phyloP scores from a whole-genome alignment of 2,329 filamentous ascomycete species.

The Colletotrichum sp. region DNA sequence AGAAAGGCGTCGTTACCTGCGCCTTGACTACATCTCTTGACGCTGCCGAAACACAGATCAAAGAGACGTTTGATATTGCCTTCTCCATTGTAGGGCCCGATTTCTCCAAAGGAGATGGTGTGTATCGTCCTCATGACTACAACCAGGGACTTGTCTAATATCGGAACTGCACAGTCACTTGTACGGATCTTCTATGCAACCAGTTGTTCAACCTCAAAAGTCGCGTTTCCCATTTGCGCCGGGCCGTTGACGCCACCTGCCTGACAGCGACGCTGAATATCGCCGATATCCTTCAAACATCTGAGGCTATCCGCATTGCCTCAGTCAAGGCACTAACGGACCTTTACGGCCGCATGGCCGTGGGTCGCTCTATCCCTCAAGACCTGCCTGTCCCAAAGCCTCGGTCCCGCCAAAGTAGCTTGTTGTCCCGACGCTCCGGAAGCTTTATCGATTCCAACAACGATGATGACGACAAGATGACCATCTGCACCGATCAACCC shows the following conservation, averaged over 20 bases:
- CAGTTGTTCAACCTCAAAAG: conserved; percentile 29
- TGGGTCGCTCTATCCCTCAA: conserved; percentile 32
- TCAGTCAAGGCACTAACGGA: conserved; percentile 36
- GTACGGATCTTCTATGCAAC: conserved; percentile 30
- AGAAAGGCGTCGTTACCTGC: conserved; percentile 27
- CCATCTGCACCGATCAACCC: conserved; percentile 27
- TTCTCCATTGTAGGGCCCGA: conserved; percentile 36
- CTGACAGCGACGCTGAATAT: conserved; percentile 32
- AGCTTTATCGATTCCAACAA: not conserved
- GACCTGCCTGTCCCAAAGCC: conserved; percentile 27
- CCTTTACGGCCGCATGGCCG: conserved; percentile 39
- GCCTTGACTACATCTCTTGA: conserved; percentile 38
- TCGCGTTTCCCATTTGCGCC: conserved; percentile 30
- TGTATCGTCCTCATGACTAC: not conserved
- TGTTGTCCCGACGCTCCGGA: not conserved
- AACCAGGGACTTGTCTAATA: conserved; percentile 23
- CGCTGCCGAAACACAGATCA: conserved; percentile 32
- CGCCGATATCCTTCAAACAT: conserved; percentile 34
- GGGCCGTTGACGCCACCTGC: conserved; percentile 18
- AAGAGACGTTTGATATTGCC: conserved; percentile 36
- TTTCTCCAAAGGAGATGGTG: conserved; percentile 40
- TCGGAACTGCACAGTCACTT: conserved; percentile 4
- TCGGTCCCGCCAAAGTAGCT: conserved; percentile 17
- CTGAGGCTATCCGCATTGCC: conserved; percentile 35
- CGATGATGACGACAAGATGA: conserved; percentile 26